Base-by-base conservation (phyloP, 495 filamentous ascomycete species). In the Neurospora sp. region DNA sequence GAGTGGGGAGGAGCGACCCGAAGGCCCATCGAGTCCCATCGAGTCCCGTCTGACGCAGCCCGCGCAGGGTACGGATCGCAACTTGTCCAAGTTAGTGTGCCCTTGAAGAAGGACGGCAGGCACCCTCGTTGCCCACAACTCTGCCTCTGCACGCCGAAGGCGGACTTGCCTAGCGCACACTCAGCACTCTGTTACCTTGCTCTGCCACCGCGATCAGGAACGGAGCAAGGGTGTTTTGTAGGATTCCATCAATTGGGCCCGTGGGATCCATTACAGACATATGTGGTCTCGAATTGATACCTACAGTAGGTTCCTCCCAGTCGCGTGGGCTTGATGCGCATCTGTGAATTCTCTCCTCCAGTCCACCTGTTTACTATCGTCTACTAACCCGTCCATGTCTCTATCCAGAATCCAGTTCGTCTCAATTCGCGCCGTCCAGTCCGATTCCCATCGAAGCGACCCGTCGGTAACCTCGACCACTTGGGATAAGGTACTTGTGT, bases 1-100 rank as follows among this genome's bases (percentile, higher is more conserved):
- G 69, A 75, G 76, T 77, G 76, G 76, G 76, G 76, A 75, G 71
- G 69, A 70, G 69, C 31, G 73, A 73, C 54, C 54, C 54, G 54
- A 66, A 66, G 54, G 54, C 15, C 54, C 54, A 62, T 62, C 54
- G 54, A 62, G 54, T 54, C 45, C 43, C 45, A 54, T 54, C 45
- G 45, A 54, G 45, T 62, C 24, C 54, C 28, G 34, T 62, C 54
- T 62, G 28, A 62, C 28, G 28, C 54, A 62, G 54, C 54, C 54
- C 54, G 54, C 24, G 24, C 54, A 66, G 54, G 54, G 54, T 66
- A 34, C 28, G 15, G 28, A 66, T 66, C 54, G 54, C 54, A 66
- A 66, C 54, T 66, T 66, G 28, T 34, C 54, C 54, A 66, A 66
- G 28, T 34, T 66, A 66, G 54, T 66, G 54, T 8, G 48, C 24